Evolutionary conservation across 140 eudicot genomes (phyloP).

Genomic region (Cichorium intybus): DNA sequence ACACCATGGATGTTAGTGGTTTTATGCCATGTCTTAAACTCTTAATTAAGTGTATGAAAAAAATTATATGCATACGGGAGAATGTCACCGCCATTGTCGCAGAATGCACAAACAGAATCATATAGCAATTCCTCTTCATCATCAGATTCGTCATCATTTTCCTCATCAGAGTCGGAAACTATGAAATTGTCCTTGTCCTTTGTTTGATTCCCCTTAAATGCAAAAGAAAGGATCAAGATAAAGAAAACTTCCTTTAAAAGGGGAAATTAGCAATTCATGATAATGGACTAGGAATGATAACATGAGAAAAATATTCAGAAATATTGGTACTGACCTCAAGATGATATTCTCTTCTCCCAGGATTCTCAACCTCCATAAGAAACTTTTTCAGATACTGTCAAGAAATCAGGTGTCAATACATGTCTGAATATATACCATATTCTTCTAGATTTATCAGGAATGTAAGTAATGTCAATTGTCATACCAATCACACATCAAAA

Average conservation of each 20-base stretch:
- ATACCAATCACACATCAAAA: not conserved
- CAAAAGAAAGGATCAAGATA: slow-evolving; percentile 13
- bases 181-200: slow-evolving; percentile 28
- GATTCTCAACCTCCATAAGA: slow-evolving; percentile 36
- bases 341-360: slow-evolving; percentile 28
- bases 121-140: slow-evolving; percentile 42
- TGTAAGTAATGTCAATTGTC: not conserved
- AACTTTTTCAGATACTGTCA: slow-evolving; percentile 42
- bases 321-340: slow-evolving; percentile 38
- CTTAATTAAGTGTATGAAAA: slow-evolving; percentile 9
- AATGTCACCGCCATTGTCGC: slow-evolving; percentile 82
- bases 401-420: slow-evolving; percentile 10
- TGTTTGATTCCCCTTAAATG: slow-evolving; percentile 33
- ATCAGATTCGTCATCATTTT: slow-evolving; percentile 25
- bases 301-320: not conserved
- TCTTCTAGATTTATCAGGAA: not conserved
- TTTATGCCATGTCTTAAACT: not conserved
- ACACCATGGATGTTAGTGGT: not conserved
- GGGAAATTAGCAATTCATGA: not conserved
- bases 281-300: not conserved
- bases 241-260: not conserved
- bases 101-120: slow-evolving; percentile 65
- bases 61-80: slow-evolving; percentile 46
- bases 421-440: not conserved
- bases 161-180: slow-evolving; percentile 30